These are phyloP conservation scores for Calonectria hongkongensis DNA, from an alignment of 2,329 filamentous ascomycete genomes.

Conservation along the genomic window DNA sequence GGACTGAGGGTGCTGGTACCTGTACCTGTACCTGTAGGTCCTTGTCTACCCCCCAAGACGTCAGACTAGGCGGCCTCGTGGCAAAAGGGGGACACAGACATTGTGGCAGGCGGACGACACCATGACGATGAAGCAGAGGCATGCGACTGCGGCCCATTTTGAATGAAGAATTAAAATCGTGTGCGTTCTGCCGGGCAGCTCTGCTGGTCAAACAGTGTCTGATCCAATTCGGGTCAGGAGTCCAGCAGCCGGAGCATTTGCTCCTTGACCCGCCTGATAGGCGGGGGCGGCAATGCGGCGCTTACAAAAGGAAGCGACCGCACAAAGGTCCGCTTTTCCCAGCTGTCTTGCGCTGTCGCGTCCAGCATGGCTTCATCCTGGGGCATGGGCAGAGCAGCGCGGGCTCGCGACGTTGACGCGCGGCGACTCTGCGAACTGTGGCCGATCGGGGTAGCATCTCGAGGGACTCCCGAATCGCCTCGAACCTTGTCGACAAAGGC, in stretches of 20 bases:
- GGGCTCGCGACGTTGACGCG: constrained; percentile 1
- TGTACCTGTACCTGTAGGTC: not conserved
- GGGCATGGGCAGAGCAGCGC: not conserved
- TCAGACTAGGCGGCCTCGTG: constrained; percentile 48
- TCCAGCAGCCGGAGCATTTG: constrained; percentile 59
- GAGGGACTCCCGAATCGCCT: constrained; percentile 31
- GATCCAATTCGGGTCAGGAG: constrained; percentile 52
- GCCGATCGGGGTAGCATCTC: constrained; percentile 33
- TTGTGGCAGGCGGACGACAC: constrained; percentile 49
- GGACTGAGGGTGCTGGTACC: not conserved
- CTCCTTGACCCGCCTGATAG: constrained; percentile 58
- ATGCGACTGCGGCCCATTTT: constrained; percentile 58
- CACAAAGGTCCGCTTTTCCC: constrained; percentile 48
- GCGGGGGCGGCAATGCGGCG: constrained; percentile 56
- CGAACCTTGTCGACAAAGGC: constrained; percentile 21
- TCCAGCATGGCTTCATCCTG: constrained; percentile 6
- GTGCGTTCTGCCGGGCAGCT: constrained; percentile 53
- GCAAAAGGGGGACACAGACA: constrained; percentile 53
- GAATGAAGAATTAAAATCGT: constrained; percentile 53
- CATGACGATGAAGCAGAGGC: constrained; percentile 42
- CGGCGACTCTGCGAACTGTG: constrained; percentile 26
- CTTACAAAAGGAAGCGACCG: constrained; percentile 53
- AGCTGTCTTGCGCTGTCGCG: constrained; percentile 12
- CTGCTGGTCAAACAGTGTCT: constrained; percentile 55
- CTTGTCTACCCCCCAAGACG: constrained; percentile 21